Percentiles rank a stretch among this genome's conserved stretches.
phyloP scores from a whole-genome alignment of 2,329 filamentous ascomycete genomes.

The Monosporascus sp. region DNA sequence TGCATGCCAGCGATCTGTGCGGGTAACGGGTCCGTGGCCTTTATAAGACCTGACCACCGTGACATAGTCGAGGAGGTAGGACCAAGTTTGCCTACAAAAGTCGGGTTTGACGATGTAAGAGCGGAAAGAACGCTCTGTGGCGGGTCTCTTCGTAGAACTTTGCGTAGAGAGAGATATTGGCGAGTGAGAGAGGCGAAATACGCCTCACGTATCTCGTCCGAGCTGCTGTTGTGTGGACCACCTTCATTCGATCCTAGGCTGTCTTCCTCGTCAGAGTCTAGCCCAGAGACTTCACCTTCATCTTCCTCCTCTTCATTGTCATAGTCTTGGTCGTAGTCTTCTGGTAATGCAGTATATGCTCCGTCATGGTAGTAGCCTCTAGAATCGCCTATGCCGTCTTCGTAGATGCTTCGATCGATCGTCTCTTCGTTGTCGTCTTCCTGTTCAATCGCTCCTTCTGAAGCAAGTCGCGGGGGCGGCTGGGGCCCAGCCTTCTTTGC shows the following conservation, averaged over 20 bases:
- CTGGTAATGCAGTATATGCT: constrained; percentile 64
- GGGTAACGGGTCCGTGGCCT: constrained; percentile 50
- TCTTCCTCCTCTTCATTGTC: constrained; percentile 19
- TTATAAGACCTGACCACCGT: constrained; percentile 49
- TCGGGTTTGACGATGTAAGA: constrained; percentile 50
- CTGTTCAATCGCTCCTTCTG: constrained; percentile 23
- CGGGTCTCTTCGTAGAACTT: constrained; percentile 51
- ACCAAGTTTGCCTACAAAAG: constrained; percentile 50
- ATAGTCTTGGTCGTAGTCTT: constrained; percentile 24
- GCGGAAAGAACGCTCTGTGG: constrained; percentile 46
- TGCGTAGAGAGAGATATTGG: constrained; percentile 62
- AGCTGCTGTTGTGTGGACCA: constrained; percentile 25
- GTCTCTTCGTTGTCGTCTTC: constrained; percentile 25
- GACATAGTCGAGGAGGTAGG: constrained; percentile 43
- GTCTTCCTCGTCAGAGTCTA: constrained; percentile 27
- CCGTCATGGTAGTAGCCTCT: constrained; percentile 71
- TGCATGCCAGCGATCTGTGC: constrained; percentile 60
- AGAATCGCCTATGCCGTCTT: constrained; percentile 44
- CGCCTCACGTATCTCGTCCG: constrained; percentile 48
- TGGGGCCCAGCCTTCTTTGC: constrained; percentile 54
- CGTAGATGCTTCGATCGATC: constrained; percentile 41
- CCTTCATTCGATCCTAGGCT: constrained; percentile 16
- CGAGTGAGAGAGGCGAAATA: constrained; percentile 64
- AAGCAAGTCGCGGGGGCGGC: constrained; percentile 29
- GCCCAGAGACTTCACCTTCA: constrained; percentile 14